Percentiles rank a stretch among this genome's conserved stretches.
Conservation (phyloP, 2,329 filamentous ascomycete genomes). For the Tolypocladium pustulatum region DNA sequence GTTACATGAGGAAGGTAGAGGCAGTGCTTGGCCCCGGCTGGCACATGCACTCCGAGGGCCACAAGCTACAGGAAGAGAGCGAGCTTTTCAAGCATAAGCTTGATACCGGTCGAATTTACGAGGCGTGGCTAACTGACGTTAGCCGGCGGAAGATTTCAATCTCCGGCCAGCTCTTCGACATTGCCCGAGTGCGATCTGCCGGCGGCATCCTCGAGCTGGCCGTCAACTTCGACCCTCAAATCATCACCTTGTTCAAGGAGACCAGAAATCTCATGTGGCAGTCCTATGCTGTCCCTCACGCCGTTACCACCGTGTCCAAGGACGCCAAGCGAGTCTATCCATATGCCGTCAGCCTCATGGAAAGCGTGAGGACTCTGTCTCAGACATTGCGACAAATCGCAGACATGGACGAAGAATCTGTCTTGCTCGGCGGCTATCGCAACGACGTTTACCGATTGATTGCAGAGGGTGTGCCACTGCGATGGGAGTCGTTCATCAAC, state of each 20-base stretch:
- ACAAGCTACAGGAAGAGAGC: conserved; percentile 86
- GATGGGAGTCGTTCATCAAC: conserved; percentile 97
- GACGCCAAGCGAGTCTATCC: conserved; percentile 98
- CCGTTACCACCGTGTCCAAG: conserved; percentile 91
- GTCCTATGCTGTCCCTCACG: conserved; percentile 86
- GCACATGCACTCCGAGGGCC: conserved; percentile 87
- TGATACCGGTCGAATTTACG: conserved; percentile 85
- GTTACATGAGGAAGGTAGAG: conserved; percentile 99
- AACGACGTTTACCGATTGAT: conserved; percentile 82
- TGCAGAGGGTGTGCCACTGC: conserved; percentile 74
- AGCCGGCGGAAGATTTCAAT: conserved; percentile 83
- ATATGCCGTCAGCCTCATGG: conserved; percentile 96
- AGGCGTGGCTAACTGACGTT: conserved; percentile 90
- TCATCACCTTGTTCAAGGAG: conserved; percentile 97
- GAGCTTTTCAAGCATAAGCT: conserved; percentile 93
- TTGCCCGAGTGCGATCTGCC: conserved; percentile 78
- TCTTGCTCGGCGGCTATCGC: conserved; percentile 81
- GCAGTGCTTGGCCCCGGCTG: conserved; percentile 92
- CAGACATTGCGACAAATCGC: conserved; percentile 80
- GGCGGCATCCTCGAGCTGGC: conserved; percentile 80
- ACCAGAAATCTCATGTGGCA: conserved; percentile 94
- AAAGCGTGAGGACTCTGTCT: conserved; percentile 87
- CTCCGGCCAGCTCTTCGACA: conserved; percentile 81
- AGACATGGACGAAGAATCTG: conserved; percentile 77
- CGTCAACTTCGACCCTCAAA: conserved; percentile 95